Conservation (phyloP, 768 basidiomycete genomes). For the Gautieria morchelliformis region DNA sequence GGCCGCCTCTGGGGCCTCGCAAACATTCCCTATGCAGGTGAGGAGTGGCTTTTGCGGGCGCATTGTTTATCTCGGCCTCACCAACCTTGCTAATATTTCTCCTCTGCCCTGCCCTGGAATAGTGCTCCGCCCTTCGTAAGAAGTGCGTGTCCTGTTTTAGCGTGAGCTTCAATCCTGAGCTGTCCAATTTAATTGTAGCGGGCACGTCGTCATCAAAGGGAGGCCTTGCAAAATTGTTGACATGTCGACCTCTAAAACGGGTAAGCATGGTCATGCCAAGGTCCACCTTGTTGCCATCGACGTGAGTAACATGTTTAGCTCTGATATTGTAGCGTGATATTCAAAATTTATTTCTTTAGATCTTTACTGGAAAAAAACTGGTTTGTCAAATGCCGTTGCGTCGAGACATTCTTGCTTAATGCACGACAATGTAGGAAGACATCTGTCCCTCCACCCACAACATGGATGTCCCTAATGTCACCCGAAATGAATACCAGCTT, state of each 20-base stretch:
- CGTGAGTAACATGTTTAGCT: slow-evolving; percentile 36
- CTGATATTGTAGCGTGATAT: not conserved
- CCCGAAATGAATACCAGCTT: slow-evolving; percentile 83
- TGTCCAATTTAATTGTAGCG: slow-evolving; percentile 38
- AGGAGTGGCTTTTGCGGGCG: not conserved
- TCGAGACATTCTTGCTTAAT: not conserved
- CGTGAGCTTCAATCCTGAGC: not conserved
- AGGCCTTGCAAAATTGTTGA: slow-evolving; percentile 97
- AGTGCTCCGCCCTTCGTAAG: slow-evolving; percentile 85
- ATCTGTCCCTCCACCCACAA: slow-evolving; percentile 97
- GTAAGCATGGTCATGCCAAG: slow-evolving; percentile 99
- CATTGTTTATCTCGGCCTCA: not conserved
- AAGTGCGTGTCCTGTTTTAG: slow-evolving; percentile 14
- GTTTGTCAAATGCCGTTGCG: slow-evolving; percentile 36
- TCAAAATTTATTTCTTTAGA: slow-evolving; percentile 39
- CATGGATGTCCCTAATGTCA: slow-evolving; percentile 97
- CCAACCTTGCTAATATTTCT: not conserved
- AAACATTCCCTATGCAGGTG: slow-evolving; percentile 70
- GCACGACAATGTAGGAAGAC: slow-evolving; percentile 55
- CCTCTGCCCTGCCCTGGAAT: not conserved
- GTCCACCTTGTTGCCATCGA: slow-evolving; percentile 96
- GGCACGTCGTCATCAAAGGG: slow-evolving; percentile 95
- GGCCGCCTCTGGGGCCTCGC: slow-evolving; percentile 67
- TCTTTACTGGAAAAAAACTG: slow-evolving; percentile 97
- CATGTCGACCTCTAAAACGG: slow-evolving; percentile 99